A percentile compares a stretch with the other conserved stretches of the same genome.
These are phyloP conservation scores for Calycina marina DNA, from an alignment of 2,329 filamentous ascomycete species.

Conservation along the genomic window DNA sequence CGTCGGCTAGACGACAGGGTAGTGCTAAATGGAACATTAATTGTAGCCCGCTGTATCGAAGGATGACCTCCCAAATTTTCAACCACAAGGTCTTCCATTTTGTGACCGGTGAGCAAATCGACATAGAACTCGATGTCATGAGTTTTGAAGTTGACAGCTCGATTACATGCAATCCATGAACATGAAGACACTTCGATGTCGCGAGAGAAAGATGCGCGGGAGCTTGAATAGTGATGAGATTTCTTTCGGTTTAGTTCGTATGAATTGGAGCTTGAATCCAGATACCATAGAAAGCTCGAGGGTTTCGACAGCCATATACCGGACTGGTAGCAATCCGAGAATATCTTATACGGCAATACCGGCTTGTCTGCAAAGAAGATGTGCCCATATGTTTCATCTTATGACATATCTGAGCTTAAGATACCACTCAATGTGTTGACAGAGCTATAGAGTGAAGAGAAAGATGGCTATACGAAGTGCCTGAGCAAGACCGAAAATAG, in stretches of 20 bases:
- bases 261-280: not conserved
- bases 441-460: too few relatives aligned
- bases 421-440: too few relatives aligned
- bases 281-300: not conserved
- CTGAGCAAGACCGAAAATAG: conserved; percentile 1
- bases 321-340: conserved; percentile 1
- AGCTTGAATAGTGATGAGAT: too few relatives aligned
- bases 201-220: too few relatives aligned
- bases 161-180: not conserved
- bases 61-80: too few relatives aligned
- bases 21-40: too few relatives aligned
- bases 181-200: too few relatives aligned
- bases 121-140: not conserved
- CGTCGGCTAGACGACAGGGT: not conserved
- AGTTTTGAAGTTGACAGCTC: not conserved
- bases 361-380: too few relatives aligned
- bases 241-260: not conserved
- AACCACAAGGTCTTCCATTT: not conserved
- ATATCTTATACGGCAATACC: conserved; percentile 1
- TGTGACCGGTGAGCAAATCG: not conserved
- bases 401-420: too few relatives aligned
- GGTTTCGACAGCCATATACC: conserved; percentile 1
- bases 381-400: too few relatives aligned
- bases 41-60: too few relatives aligned
- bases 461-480: too few relatives aligned